These are phyloP conservation scores for Esteya vermicola DNA, from an alignment of 2,329 filamentous ascomycete species.

Conservation along the genomic window DNA sequence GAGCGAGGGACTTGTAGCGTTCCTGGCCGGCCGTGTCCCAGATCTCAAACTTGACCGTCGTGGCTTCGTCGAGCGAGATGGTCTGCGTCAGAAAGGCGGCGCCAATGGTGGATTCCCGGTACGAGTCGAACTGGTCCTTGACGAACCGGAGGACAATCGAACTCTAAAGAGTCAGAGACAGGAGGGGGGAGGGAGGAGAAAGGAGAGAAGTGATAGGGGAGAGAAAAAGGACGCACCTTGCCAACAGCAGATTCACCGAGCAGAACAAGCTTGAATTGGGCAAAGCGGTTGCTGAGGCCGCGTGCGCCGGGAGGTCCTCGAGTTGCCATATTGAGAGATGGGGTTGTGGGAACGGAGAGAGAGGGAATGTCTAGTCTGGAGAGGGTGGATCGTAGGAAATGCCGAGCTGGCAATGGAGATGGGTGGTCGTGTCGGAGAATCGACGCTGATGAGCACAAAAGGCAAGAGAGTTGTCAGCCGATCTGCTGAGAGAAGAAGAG, in stretches of 20 bases:
- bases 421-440: no score
- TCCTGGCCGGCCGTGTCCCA: slow-evolving; percentile 99
- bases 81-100: slow-evolving; percentile 98
- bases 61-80: slow-evolving; percentile 93
- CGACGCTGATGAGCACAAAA: no score
- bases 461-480: neutral
- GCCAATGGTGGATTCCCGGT: slow-evolving; percentile 95
- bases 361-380: no score
- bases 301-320: slow-evolving; percentile 52
- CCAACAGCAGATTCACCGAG: slow-evolving; percentile 96
- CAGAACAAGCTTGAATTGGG: slow-evolving; percentile 97
- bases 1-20: slow-evolving; percentile 94
- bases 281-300: slow-evolving; percentile 70
- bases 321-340: slow-evolving; percentile 58
- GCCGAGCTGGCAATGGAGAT: no score
- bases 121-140: slow-evolving; percentile 99
- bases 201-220: neutral
- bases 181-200: slow-evolving; percentile 4
- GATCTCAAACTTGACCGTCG: slow-evolving; percentile 99
- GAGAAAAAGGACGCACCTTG: slow-evolving; percentile 50
- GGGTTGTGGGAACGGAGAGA: no score
- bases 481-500: neutral
- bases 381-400: neutral
- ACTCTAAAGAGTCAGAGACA: slow-evolving; percentile 44
- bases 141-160: slow-evolving; percentile 97